Evolutionary conservation across 306 rosid species (phyloP).

Genomic region (Fagus sylvatica): DNA sequence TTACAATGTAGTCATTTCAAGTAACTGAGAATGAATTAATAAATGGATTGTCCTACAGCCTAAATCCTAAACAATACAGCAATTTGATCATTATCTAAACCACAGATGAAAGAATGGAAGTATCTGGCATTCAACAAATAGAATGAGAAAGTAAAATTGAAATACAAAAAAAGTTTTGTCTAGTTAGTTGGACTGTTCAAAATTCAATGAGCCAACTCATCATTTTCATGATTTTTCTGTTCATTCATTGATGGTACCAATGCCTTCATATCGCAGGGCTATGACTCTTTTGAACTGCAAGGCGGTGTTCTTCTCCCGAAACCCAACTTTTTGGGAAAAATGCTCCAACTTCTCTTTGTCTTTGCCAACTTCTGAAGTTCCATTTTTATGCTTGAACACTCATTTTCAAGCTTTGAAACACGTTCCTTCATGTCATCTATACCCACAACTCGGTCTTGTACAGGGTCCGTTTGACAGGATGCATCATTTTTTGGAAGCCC

Average conservation of each 20-base stretch:
- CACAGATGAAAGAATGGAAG: not conserved
- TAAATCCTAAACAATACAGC: not conserved
- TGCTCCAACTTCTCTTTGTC: slow-evolving; percentile 69
- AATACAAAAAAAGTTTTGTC: slow-evolving; percentile 5
- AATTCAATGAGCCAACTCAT: slow-evolving; percentile 32
- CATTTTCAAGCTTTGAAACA: slow-evolving; percentile 70
- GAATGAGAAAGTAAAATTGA: not conserved
- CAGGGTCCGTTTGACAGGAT: not conserved
- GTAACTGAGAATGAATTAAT: not conserved
- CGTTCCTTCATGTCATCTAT: slow-evolving; percentile 36
- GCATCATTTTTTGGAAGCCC: slow-evolving; percentile 41
- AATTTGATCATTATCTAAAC: not conserved
- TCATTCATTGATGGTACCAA: slow-evolving; percentile 36
- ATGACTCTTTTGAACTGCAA: slow-evolving; percentile 41
- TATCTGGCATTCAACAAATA: slow-evolving; percentile 4
- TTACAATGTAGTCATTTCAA: not conserved
- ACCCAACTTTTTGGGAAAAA: slow-evolving; percentile 64
- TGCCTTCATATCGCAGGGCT: slow-evolving; percentile 26
- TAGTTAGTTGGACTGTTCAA: slow-evolving; percentile 22
- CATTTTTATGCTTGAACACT: slow-evolving; percentile 62
- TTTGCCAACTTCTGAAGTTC: slow-evolving; percentile 66
- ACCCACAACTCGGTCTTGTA: slow-evolving; percentile 9
- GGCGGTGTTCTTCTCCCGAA: slow-evolving; percentile 51
- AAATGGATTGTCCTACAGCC: not conserved
- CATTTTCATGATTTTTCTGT: slow-evolving; percentile 39